Evolutionary conservation across 2,329 filamentous ascomycete genomes (phyloP).

Genomic region (Hypoxylon sp.): DNA sequence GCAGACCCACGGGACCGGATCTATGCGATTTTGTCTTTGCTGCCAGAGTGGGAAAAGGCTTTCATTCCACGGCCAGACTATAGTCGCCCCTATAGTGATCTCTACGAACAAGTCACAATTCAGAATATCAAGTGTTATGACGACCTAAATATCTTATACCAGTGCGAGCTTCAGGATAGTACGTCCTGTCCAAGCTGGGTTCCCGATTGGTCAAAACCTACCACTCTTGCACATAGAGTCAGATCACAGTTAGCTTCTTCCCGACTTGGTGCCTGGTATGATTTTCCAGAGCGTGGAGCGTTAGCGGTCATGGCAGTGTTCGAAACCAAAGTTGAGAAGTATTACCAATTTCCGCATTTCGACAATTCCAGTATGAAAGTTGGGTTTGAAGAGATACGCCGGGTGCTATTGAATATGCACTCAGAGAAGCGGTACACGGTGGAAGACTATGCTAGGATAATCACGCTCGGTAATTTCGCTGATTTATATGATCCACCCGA

Average conservation of each 20-base stretch:
- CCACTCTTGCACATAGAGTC: neutral
- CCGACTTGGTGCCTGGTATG: neutral
- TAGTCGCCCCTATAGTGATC: slow-evolving; percentile 13
- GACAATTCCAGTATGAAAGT: neutral
- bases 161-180: slow-evolving; percentile 8
- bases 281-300: slow-evolving; percentile 15
- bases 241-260: neutral
- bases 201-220: slow-evolving; percentile 29
- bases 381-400: neutral
- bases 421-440: neutral
- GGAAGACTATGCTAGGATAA: slow-evolving; percentile 5
- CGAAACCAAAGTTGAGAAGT: slow-evolving; percentile 3
- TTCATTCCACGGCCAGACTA: slow-evolving; percentile 29
- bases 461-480: neutral
- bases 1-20: slow-evolving; percentile 27
- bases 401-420: neutral
- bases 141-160: neutral
- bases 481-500: neutral
- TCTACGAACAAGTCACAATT: slow-evolving; percentile 15
- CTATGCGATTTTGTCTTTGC: slow-evolving; percentile 24
- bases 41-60: slow-evolving; percentile 2
- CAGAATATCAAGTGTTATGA: neutral
- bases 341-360: slow-evolving; percentile 1
- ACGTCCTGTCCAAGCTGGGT: slow-evolving; percentile 34
- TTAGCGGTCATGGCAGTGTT: slow-evolving; percentile 19